Conservation (phyloP, 352 stramenopile species). For the Blastocystis sp. region DNA sequence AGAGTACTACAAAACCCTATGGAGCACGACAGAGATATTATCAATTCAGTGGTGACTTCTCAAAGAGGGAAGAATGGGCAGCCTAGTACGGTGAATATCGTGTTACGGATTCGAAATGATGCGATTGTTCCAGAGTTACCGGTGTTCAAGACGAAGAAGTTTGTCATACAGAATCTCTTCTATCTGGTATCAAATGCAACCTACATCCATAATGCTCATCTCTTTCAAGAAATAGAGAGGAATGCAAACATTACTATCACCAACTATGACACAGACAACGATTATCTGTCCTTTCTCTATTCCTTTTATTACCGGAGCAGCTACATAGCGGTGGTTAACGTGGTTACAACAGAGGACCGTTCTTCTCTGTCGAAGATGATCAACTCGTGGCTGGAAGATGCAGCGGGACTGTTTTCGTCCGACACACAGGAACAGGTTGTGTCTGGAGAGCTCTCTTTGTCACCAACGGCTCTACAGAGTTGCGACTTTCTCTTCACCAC, state of each 20-base stretch:
- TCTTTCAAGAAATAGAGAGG: background rate
- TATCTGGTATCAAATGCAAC: conserved; percentile 30
- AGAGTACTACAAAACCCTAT: too few relatives aligned
- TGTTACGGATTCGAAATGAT: background rate
- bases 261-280: conserved; percentile 37
- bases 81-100: conserved; percentile 1
- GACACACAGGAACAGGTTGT: background rate
- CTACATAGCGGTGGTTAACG: background rate
- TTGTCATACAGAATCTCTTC: conserved; percentile 6
- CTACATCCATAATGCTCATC: background rate
- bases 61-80: too few relatives aligned
- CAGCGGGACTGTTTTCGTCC: background rate
- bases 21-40: too few relatives aligned
- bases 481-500: background rate
- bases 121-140: background rate
- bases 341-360: background rate
- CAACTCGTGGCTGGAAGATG: background rate
- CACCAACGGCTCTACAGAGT: background rate
- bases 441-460: background rate
- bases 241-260: conserved; percentile 25
- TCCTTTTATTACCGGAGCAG: conserved; percentile 34
- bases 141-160: background rate
- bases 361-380: background rate
- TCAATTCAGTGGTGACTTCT: too few relatives aligned
- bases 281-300: conserved; percentile 29